Conservation (phyloP, 140 eudicot species). For the Erigeron philadelphicus region DNA sequence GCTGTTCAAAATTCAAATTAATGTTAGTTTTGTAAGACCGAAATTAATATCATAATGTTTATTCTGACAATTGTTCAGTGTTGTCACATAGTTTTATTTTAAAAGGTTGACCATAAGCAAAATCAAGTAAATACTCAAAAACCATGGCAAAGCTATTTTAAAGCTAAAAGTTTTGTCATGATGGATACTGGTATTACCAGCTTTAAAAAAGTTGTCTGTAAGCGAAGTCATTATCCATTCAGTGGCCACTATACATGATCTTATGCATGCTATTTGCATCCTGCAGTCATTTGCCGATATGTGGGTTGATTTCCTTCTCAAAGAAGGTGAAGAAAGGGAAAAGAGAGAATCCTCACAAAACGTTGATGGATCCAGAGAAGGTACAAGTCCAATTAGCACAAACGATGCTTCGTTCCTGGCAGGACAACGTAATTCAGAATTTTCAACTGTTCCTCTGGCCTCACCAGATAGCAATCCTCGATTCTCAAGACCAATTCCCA, state of each 20-base stretch:
- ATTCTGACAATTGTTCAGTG: too few relatives aligned
- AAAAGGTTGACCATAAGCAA: too few relatives aligned
- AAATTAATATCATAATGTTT: background rate
- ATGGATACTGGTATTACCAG: background rate
- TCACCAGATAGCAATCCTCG: conserved; percentile 52
- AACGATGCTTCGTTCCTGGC: conserved; percentile 14
- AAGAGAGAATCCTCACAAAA: conserved; percentile 55
- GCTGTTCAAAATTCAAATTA: background rate
- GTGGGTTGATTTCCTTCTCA: conserved; percentile 93
- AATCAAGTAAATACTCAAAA: too few relatives aligned
- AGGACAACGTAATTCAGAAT: conserved; percentile 51
- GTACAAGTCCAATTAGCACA: conserved; percentile 22
- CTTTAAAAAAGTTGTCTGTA: background rate
- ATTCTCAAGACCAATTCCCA: conserved; percentile 47
- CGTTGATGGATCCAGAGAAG: conserved; percentile 27
- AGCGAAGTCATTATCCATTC: background rate
- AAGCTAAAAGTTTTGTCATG: background rate
- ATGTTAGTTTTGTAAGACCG: conserved; percentile 1
- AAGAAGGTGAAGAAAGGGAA: conserved; percentile 84
- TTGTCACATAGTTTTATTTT: too few relatives aligned
- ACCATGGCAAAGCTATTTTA: too few relatives aligned
- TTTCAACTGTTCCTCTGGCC: conserved; percentile 85
- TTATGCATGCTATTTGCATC: conserved; percentile 9
- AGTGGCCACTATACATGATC: background rate
- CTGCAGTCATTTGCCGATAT: conserved; percentile 88